Base-by-base conservation (phyloP, 1,139 yeast species). In the Yamadazyma diospyri region DNA sequence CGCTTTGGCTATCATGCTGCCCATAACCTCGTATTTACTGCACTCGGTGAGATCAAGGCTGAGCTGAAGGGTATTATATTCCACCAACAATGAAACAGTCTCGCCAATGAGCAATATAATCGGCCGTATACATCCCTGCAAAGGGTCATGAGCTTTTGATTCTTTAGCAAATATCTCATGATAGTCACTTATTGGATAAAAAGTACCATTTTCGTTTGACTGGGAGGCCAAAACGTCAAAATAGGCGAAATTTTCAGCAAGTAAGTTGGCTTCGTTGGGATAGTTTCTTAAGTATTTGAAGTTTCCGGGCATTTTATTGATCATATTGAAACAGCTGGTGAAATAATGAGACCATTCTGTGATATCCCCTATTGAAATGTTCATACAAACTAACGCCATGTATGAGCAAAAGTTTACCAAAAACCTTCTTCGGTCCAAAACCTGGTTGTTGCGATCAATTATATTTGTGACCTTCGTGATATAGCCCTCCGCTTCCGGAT, bases 351-450 rank as follows among this genome's bases (percentile, higher is more conserved):
- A 48, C 68, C 68, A 61, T 19, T 47, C 49, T 10, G 40, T 36
- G 2, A 61, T 55, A 31, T 59, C 64, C 3, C 68, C 66, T 29
- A 53, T 50, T 2, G 66, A 55, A 3, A 59, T 48, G 30, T 60
- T 61, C 54, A 59, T 57, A 25, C 59, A 53, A 18, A 58, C 61
- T 14, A 60, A 36, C 4, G 57, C 39, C 56, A 59, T 56, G 34
- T 57, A 56, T 16, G 56, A 45, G 4, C 57, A 51, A 29, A 61
- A 47, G 9, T 51, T 48, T 2, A 56, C 38, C 7, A 59, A 40
- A 34, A 59, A 59, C 18, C 41, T 36, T 17, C 35, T 32, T 24
- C 37, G 40, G 16, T 17, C 19, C 12, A 20, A 12, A 5, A 12
- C 13, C 16, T 32, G 23, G 17, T 30, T 25, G n/a, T 25, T 20